Evolutionary conservation across 2,329 filamentous ascomycete species (phyloP).

Genomic region (Lachnum nothofagi): DNA sequence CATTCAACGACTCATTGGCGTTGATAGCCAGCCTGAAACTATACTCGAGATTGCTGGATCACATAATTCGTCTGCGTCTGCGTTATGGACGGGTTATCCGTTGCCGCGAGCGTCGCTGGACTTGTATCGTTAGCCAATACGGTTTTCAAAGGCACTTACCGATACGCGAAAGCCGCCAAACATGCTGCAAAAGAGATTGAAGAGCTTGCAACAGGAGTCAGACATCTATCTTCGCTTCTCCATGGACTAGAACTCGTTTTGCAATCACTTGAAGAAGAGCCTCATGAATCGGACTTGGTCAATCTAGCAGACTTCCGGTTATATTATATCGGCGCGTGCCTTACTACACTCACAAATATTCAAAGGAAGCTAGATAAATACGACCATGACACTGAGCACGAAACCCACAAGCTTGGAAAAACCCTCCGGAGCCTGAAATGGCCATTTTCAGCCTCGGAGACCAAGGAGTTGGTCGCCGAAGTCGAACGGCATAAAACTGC

Average conservation of each 20-base stretch:
- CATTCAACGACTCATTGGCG: too few relatives aligned
- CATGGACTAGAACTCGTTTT: slow-evolving; percentile 6
- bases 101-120: slow-evolving; percentile 10
- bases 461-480: slow-evolving; percentile 11
- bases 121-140: slow-evolving; percentile 8
- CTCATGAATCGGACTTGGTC: neutral
- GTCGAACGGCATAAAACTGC: slow-evolving; percentile 17
- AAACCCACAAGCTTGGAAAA: too few relatives aligned
- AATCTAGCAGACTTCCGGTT: slow-evolving; percentile 3
- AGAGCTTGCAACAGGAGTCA: slow-evolving; percentile 2
- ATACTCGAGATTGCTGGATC: too few relatives aligned
- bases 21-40: too few relatives aligned
- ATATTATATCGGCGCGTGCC: slow-evolving; percentile 14
- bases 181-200: slow-evolving; percentile 2
- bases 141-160: slow-evolving; percentile 2
- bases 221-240: slow-evolving; percentile 1
- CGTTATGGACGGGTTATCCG: too few relatives aligned
- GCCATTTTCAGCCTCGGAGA: slow-evolving; percentile 10
- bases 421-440: slow-evolving; percentile 8
- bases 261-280: neutral
- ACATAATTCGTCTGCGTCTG: too few relatives aligned
- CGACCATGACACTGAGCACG: too few relatives aligned
- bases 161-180: slow-evolving; percentile 3
- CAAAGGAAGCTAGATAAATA: slow-evolving; percentile 2
- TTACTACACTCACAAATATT: slow-evolving; percentile 10